Evolutionary conservation across 208 protist species (phyloP), one percentile per base, ranked within the genome.

Genomic region (Polymyxa betae): DNA sequence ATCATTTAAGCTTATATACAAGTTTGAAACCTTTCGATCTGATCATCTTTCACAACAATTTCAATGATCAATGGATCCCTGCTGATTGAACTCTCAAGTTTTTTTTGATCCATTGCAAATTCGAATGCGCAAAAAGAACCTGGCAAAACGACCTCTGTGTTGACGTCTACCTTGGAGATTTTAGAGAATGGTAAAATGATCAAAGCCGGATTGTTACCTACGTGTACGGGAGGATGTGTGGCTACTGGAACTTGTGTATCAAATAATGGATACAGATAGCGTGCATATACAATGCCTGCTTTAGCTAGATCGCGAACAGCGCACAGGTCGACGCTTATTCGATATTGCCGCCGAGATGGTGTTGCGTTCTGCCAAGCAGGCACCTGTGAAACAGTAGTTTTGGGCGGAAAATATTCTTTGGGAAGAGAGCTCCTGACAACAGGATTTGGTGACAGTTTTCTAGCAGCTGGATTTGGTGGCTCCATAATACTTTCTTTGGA

Each of bases 11-110:
- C 12, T 60, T 5, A 29, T 60, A 24, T 29, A 60, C 49, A 60
- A 60, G 5, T 29, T 60, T 29, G 24, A 60, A 29, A 60, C 49
- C 49, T 60, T 60, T 60, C 49, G 49, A 24, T 60, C 49, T 60
- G 49, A 60, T 60, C 49, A 29, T 60, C 49, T 24, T 82, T 35
- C n/a, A 12, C 72, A 20, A 82, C n/a, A 43, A 82, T 35, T 82
- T 82, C 72, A 82, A 82, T n/a, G 72, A 82, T n/a, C 5, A 82
- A 82, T 40, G 72, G 72, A 82, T 82, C 72, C 16, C 35, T n/a
- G 40, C 35, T 82, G 16, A 82, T 5, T 5, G n/a, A 5, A 20
- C 72, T 5, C 35, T 82, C 72, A 35, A 82, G 40, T 45, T 35
- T n/a, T 35, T 5, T 35, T 82, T 5, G 35, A 5, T 45, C 12